Base-by-base conservation (phyloP, 2,329 filamentous ascomycete genomes). In the Apiospora pterosperma region DNA sequence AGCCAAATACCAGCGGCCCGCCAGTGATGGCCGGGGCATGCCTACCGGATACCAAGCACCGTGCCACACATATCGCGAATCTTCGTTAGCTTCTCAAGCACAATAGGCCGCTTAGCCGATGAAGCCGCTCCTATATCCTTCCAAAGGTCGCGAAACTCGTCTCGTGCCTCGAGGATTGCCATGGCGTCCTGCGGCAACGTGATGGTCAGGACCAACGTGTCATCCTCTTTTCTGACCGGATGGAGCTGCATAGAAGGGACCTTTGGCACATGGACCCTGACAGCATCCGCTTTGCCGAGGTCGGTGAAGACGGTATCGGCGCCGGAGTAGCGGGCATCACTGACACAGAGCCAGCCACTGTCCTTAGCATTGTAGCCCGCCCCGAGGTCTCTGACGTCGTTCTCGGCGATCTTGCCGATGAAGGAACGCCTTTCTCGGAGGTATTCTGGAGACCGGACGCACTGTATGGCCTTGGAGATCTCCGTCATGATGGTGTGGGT, bases 401-500 rank as follows among this genome's bases (percentile, higher is more conserved):
- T 19, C n/a, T 21, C 4, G 10, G 8, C 8, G n/a, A 42, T 21
- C 6, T 4, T n/a, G 0, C 10, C 1, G 41, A 42, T 7, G 7
- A 8, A 4, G 3, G 1, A 3, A 2, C 23, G 8, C n/a, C n/a
- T 8, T 7, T 4, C 3, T 3, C 5, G n/a, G 8, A 12, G 41
- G n/a, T 21, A 42, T n/a, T 10, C 41, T 10, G 2, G 7, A 7
- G 41, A 11, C 41, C n/a, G 4, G n/a, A 42, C 41, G 41, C 21
- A 1, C n/a, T 10, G n/a, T n/a, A 42, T 11, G 8, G n/a, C 3
- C 8, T 8, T 1, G 8, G 41, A 11, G 1, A 42, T 23, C 8
- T 2, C 6, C 10, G 4, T 0, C 3, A 11, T 11, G 4, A 42
- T 5, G 2, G 4, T 1, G 0, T 4, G 8, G n/a, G n/a, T 21